Evolutionary conservation across 768 basidiomycete species (phyloP), one percentile per base, ranked within the genome.

Genomic region (Melanogaster broomeanus): DNA sequence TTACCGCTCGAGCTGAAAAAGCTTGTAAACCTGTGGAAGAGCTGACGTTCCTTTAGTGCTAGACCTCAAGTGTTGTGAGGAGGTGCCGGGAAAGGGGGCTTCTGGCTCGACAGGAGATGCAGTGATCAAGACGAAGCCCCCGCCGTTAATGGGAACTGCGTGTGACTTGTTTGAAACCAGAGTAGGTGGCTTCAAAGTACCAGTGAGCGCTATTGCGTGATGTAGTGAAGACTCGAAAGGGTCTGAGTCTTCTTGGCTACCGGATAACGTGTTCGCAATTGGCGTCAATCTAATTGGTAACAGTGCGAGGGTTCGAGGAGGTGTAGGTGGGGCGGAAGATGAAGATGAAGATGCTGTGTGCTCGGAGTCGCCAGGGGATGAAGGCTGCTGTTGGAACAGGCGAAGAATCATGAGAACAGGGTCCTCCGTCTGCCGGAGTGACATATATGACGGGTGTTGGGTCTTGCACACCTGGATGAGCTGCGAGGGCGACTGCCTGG

Each of bases 1-100:
- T 31, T 12, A 31, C 5, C 12, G 31, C 15, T 31, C 76, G 93
- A 53, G 24, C 15, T 25, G 41, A 42, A 10, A 12, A 42, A 13
- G 9, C 27, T n/a, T n/a, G 15, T 42, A 8, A 42, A 1, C 25
- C 10, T 27, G 9, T 16, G 22, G 13, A 27, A 5, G 8, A 42
- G 4, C n/a, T 8, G 22, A n/a, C 19, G 19, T 21, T 41, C 41
- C 27, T 6, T 6, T 10, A 41, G 21, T 22, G 9, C 40, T 41
- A 5, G 24, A 28, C 16, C 9, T 42, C 24, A 25, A 28, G 41
- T n/a, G 22, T 16, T n/a, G 24, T 6, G 41, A n/a, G n/a, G 35
- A 37, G 10, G 35, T 8, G n/a, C n/a, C 13, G 35, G 18, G 35
- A 18, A n/a, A 37, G 35, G 35, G 35, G 2, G 18, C 8, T n/a